Conservation (phyloP, 2,329 filamentous ascomycete species). For the Penicillium sp. region DNA sequence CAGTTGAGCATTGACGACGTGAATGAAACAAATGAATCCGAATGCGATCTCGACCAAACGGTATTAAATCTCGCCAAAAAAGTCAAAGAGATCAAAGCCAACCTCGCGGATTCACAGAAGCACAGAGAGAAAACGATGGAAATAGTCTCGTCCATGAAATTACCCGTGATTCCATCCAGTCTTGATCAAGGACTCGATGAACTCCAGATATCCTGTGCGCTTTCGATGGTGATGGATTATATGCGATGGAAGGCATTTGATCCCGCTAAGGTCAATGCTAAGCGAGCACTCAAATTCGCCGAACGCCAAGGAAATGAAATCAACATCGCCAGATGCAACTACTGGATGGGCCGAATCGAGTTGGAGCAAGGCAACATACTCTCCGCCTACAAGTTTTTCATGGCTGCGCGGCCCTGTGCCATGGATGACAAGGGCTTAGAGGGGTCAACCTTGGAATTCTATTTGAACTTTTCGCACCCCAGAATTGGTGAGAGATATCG, state of each 20-base stretch:
- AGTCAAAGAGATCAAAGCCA: background rate
- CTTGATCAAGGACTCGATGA: background rate
- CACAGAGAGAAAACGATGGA: background rate
- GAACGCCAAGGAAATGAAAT: background rate
- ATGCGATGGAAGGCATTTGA: background rate
- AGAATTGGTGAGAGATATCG: background rate
- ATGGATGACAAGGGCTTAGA: slow-evolving; percentile 16
- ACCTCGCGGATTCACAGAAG: background rate
- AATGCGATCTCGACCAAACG: background rate
- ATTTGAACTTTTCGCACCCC: slow-evolving; percentile 1
- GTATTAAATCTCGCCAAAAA: background rate
- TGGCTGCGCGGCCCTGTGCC: slow-evolving; percentile 18
- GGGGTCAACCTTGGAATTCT: slow-evolving; percentile 15
- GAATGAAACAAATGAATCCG: background rate
- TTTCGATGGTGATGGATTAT: background rate
- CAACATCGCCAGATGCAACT: slow-evolving; percentile 21
- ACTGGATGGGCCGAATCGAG: slow-evolving; percentile 30
- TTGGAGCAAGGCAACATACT: slow-evolving; percentile 14
- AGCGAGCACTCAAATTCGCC: slow-evolving; percentile 10
- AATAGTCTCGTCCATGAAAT: background rate
- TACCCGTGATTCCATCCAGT: background rate
- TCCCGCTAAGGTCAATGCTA: slow-evolving; percentile 9
- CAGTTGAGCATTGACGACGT: background rate
- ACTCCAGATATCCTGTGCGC: background rate
- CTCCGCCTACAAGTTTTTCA: slow-evolving; percentile 18